Conservation (phyloP, 768 basidiomycete species). For the Tricholoma furcatifolium region DNA sequence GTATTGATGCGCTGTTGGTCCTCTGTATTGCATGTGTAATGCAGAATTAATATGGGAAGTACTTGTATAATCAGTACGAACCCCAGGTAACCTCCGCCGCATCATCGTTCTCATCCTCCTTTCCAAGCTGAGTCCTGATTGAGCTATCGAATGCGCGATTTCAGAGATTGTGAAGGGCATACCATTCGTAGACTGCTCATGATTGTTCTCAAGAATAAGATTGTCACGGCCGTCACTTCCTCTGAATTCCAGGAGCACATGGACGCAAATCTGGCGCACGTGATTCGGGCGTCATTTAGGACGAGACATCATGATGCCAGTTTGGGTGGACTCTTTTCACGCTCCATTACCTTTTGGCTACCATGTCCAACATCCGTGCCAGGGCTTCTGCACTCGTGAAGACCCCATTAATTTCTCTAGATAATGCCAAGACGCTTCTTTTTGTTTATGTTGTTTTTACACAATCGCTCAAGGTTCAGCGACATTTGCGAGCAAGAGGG, state of each 20-base stretch:
- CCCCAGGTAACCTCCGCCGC: slow-evolving; percentile 85
- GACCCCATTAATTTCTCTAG: slow-evolving; percentile 27
- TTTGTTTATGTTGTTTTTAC: slow-evolving; percentile 58
- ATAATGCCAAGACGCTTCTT: slow-evolving; percentile 53
- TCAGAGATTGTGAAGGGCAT: slow-evolving; percentile 16
- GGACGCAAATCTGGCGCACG: slow-evolving; percentile 6
- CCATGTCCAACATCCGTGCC: slow-evolving; percentile 15
- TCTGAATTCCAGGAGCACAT: no score
- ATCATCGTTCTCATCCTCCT: slow-evolving; percentile 76
- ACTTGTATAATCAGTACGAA: slow-evolving; percentile 26
- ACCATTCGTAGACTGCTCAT: slow-evolving; percentile 62
- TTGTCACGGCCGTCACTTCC: background rate
- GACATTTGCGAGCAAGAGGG: slow-evolving; percentile 68
- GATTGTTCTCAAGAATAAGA: background rate
- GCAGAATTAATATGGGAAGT: background rate
- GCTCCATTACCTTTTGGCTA: background rate
- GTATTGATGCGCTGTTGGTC: slow-evolving; percentile 90
- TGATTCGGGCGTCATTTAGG: slow-evolving; percentile 10
- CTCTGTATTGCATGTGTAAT: slow-evolving; percentile 35
- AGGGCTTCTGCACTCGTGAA: slow-evolving; percentile 12
- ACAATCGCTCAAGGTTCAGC: slow-evolving; percentile 50
- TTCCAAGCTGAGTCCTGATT: slow-evolving; percentile 61
- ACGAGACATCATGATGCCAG: background rate
- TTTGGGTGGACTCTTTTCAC: background rate
- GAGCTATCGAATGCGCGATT: background rate